Evolutionary conservation across 106 monocot species (phyloP), one percentile per base, ranked within the genome.

Genomic region (Cymbidium sinense): DNA sequence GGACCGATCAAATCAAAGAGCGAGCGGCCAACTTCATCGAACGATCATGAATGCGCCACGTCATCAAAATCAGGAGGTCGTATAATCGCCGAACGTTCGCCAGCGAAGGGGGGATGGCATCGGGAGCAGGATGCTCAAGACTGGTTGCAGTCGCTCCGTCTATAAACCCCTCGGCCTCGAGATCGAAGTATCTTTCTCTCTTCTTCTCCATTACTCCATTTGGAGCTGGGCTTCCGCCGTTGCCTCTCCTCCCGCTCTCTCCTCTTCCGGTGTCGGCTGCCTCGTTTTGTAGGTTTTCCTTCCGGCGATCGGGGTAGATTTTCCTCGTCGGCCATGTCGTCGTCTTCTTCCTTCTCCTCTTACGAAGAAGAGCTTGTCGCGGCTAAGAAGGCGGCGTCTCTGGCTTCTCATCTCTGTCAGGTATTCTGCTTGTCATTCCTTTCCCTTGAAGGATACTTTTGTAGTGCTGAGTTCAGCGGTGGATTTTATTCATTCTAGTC

Each of bases 361-460:
- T 98, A 94, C 82, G 86, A 84, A 64, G 85, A 80, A 41, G 91
- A 98, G 76, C 86, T 94, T 77, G 88, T 89, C 25, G 94, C 86
- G n/a, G 96, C 96, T 74, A 94, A 90, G 87, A 98, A 94, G 84
- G 96, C 93, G 20, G 90, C 85, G 17, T 79, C 85, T 3, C 90
- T 98, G 34, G 96, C 96, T 34, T 79, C 96, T 25, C 85, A 91
- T 19, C 96, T 96, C 78, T 96, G 96, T 80, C 85, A 90, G 86
- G 96, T 88, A 19, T n/a, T 11, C 19, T 41, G 11, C 1, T 69
- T 15, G 29, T 43, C 37, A 67, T 35, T n/a, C 37, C 34, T n/a
- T n/a, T n/a, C 20, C 71, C 39, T 4, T 23, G 2, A n/a, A n/a
- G 41, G 41, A 52, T 13, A 15, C 8, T 52, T 6, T 41, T 41